A percentile compares a stretch with the other conserved stretches of the same genome.
phyloP scores from a whole-genome alignment of 2,329 filamentous ascomycete genomes.

The Pseudopithomyces maydicus region DNA sequence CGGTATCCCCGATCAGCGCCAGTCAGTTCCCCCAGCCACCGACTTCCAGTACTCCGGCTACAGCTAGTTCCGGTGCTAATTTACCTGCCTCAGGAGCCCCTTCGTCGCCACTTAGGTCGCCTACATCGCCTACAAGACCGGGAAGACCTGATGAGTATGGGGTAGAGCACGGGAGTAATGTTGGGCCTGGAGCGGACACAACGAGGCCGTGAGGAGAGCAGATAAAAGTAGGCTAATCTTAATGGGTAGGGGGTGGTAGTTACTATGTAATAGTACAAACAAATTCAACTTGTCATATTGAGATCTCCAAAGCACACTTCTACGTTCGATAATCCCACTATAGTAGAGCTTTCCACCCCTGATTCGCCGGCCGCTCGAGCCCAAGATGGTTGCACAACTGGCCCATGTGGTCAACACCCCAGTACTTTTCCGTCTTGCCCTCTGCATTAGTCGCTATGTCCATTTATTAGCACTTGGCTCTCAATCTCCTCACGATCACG shows the following conservation, averaged over 20 bases:
- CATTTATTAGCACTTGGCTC: constrained; percentile 9
- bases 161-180: neutral
- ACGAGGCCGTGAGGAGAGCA: neutral
- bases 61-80: neutral
- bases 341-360: constrained; percentile 47
- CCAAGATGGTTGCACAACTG: constrained; percentile 59
- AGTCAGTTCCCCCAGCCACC: neutral
- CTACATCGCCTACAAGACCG: neutral
- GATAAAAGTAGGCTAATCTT: too few species aligned
- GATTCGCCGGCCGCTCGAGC: constrained; percentile 49
- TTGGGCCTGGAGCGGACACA: neutral
- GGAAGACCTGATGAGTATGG: neutral
- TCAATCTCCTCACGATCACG: neutral
- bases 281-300: neutral
- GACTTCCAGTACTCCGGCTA: neutral
- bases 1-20: neutral
- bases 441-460: constrained; percentile 56
- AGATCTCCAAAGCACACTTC: neutral
- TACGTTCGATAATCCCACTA: constrained; percentile 12
- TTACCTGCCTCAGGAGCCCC: neutral
- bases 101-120: neutral
- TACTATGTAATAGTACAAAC: too few species aligned
- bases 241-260: too few species aligned
- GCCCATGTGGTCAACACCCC: constrained; percentile 66
- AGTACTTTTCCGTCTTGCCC: constrained; percentile 61